These are phyloP conservation scores for Boletus austroedulis DNA, from an alignment of 1,284 basidiomycete genomes.

Conservation along the genomic window DNA sequence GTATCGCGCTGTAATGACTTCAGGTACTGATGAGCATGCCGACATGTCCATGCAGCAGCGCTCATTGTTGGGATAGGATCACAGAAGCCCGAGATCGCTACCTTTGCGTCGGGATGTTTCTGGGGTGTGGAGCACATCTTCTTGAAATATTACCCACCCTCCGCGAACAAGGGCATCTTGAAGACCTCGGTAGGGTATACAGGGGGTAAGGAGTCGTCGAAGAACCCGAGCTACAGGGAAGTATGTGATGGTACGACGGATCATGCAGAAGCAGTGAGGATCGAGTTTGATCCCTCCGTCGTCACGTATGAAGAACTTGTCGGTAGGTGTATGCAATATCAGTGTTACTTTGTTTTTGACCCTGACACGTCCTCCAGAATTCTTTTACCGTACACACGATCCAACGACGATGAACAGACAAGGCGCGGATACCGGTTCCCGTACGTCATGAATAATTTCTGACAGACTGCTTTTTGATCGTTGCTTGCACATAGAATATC, in stretches of 20 bases:
- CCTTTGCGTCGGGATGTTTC: conserved; percentile 78
- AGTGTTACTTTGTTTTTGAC: neutral
- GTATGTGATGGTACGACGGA: conserved; percentile 84
- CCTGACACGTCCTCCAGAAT: conserved; percentile 50
- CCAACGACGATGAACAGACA: conserved; percentile 83
- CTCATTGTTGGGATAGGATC: conserved; percentile 13
- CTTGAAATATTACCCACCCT: conserved; percentile 72
- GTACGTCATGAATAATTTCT: conserved; percentile 44
- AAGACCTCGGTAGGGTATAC: conserved; percentile 81
- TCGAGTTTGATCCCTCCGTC: conserved; percentile 80
- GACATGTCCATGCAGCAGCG: neutral
- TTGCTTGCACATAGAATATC: conserved; percentile 65
- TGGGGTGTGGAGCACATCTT: conserved; percentile 90
- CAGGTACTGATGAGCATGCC: conserved; percentile 16
- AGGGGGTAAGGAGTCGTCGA: conserved; percentile 61
- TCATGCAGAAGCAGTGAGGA: conserved; percentile 87
- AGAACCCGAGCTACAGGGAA: conserved; percentile 64
- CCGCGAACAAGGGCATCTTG: conserved; percentile 64
- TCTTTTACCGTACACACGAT: conserved; percentile 94
- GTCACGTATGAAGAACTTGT: conserved; percentile 84
- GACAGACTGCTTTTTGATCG: neutral
- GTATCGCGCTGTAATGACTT: conserved; percentile 30
- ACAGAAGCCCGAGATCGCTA: conserved; percentile 56
- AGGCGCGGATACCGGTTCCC: conserved; percentile 74
- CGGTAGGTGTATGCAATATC: conserved; percentile 44